Evolutionary conservation across 1,284 basidiomycete species (phyloP), one percentile per base, ranked within the genome.

Genomic region (Somion occarium): DNA sequence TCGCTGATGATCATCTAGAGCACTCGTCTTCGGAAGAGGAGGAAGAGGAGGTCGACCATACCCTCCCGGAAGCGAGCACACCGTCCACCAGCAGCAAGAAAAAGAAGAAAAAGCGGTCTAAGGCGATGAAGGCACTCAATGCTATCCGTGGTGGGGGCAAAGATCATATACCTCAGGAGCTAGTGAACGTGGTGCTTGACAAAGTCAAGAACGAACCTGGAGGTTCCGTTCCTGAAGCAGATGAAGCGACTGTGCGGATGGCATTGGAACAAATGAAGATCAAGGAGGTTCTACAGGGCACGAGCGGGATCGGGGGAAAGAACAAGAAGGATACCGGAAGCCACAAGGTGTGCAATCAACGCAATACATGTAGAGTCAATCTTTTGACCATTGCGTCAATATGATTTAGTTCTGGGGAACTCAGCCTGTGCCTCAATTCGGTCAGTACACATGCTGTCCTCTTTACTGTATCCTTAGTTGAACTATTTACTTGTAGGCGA

Each of bases 401-500:
- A 3, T 26, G 4, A 20, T 43, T 38, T 61, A 94, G 92, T 98
- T 98, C 71, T 98, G 94, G 94, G 83, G 76, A 41, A 97, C 94
- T 3, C 94, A 98, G 69, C 97, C 97, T 2, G 97, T 99, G 5
- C 88, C 91, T 43, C 93, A 97, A 64, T 71, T 82, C 54, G 89
- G 88, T 84, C 61, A 59, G 68, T 57, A 38, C 25, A 30, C 46
- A 45, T 43, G 19, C 52, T 20, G 38, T 39, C 46, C 18, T 34
- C 13, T 53, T 49, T 37, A 26, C 38, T 34, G 30, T 34, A n/a
- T n/a, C n/a, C n/a, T n/a, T n/a, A 15, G 30, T 19, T 48, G 38
- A 37, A 24, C 38, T 23, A 23, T 5, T 18, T 18, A 19, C 25
- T 30, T 30, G 2, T 50, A 91, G 88, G 83, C 20, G 89, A 91